Evolutionary conservation across 208 protist genomes (phyloP).

Genomic region (Tritrichomonas musculus): DNA sequence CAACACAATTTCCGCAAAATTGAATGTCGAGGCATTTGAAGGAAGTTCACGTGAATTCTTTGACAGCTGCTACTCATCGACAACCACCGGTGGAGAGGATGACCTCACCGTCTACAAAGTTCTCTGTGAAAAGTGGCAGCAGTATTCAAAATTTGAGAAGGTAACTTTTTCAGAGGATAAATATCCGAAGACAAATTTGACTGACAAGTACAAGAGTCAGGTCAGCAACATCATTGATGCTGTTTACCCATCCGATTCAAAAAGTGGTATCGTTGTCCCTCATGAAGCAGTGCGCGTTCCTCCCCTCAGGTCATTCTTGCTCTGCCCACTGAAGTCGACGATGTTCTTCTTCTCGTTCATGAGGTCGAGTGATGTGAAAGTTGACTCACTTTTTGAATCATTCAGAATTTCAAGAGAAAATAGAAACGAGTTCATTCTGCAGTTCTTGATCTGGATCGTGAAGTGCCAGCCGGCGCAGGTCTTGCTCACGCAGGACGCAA

Average conservation of each 20-base stretch:
- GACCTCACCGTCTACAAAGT: background rate
- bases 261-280: too few relatives aligned
- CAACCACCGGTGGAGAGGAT: too few relatives aligned
- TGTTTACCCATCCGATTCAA: background rate
- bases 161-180: background rate
- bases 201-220: too few relatives aligned
- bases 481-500: background rate
- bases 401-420: background rate
- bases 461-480: background rate
- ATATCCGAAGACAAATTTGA: background rate
- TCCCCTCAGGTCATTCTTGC: background rate
- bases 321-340: background rate
- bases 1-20: too few relatives aligned
- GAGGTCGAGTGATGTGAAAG: background rate
- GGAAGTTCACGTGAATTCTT: background rate
- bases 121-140: background rate
- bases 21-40: too few relatives aligned
- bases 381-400: background rate
- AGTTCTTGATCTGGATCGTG: background rate
- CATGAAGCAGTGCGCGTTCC: too few relatives aligned
- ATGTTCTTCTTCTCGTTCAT: background rate
- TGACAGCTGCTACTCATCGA: too few relatives aligned
- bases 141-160: background rate
- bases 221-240: background rate
- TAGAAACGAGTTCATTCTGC: background rate